Base-by-base conservation (phyloP, 805 yeast species). In the Wickerhamiella spandovensis region DNA sequence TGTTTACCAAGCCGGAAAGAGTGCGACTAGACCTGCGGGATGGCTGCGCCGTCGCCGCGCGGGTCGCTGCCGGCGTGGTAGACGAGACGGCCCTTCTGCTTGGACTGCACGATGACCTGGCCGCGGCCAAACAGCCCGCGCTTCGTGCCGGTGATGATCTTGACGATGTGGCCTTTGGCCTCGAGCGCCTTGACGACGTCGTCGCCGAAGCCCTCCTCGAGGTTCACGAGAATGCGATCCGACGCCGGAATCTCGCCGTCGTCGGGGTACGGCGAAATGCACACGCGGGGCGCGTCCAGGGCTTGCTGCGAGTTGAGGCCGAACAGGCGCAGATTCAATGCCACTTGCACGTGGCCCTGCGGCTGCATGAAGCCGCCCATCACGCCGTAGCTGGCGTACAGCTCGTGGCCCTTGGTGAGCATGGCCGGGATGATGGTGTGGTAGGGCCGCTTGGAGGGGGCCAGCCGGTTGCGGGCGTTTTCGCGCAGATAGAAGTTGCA, bases 311-410 rank as follows among this genome's bases (percentile, higher is more conserved):
- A 85, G 49, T 76, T 74, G 58, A 79, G 64, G 0, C 79, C 79
- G 62, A 81, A 84, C 12, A 79, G 60, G 1, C 73, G 58, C 72
- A 84, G 63, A 61, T 85, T 84, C 54, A 84, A 64, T 38, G 76
- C 80, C 37, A 82, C 89, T 62, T 83, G 90, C 6, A 84, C 78
- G 57, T 84, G 94, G 1, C 89, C 89, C 58, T 82, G 86, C 2
- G 94, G 94, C 63, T 85, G 95, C 69, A 81, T 83, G 67, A 79
- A 84, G 0, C 90, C 94, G 17, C 95, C 95, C 87, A 83, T 84
- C 53, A 82, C 84, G 47, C 90, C 92, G 57, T 73, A 81, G n/a
- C 81, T 67, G 0, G 88, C 87, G 58, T 72, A 79, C n/a, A 84
- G 64, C 24, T 75, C 76, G 24, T 67, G 72, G 2, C 56, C 53